Percentiles rank a stretch among this genome's conserved stretches.
Evolutionary conservation across 176 grass and related monocot genomes (phyloP).

Genomic region (Triticum timopheevii): DNA sequence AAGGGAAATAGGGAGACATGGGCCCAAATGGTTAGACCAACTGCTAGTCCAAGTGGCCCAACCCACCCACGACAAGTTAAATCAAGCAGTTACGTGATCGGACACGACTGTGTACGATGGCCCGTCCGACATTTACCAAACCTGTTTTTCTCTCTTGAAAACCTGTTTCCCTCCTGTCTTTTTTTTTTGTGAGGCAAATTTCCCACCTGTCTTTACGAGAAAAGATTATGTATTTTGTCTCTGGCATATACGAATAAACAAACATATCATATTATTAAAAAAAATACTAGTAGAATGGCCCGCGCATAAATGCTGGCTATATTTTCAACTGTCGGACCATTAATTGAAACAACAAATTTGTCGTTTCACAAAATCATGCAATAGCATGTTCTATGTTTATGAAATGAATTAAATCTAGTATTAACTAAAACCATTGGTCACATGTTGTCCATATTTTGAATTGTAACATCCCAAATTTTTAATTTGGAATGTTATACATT

Average conservation of each 20-base stretch:
- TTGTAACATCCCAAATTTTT: too few relatives aligned
- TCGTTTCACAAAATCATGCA: too few relatives aligned
- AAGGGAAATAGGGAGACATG: background rate
- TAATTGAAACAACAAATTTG: too few relatives aligned
- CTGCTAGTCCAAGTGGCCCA: slow-evolving; percentile 13
- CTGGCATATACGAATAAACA: background rate
- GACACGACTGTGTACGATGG: background rate
- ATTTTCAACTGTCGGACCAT: too few relatives aligned
- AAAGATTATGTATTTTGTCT: background rate
- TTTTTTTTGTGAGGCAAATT: too few relatives aligned
- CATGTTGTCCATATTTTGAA: too few relatives aligned
- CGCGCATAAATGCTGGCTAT: background rate
- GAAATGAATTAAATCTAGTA: too few relatives aligned
- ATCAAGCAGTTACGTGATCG: slow-evolving; percentile 1
- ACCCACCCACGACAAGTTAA: background rate
- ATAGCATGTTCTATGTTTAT: too few relatives aligned
- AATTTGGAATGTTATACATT: too few relatives aligned
- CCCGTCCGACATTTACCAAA: background rate
- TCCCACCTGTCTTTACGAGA: background rate
- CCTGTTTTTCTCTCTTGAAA: background rate
- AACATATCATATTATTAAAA: background rate
- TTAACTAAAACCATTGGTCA: too few relatives aligned
- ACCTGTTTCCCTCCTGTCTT: background rate
- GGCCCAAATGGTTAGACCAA: background rate
- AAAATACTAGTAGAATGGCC: background rate